Evolutionary conservation across 1,284 basidiomycete species (phyloP).

Genomic region (Fistulinella staudtii): DNA sequence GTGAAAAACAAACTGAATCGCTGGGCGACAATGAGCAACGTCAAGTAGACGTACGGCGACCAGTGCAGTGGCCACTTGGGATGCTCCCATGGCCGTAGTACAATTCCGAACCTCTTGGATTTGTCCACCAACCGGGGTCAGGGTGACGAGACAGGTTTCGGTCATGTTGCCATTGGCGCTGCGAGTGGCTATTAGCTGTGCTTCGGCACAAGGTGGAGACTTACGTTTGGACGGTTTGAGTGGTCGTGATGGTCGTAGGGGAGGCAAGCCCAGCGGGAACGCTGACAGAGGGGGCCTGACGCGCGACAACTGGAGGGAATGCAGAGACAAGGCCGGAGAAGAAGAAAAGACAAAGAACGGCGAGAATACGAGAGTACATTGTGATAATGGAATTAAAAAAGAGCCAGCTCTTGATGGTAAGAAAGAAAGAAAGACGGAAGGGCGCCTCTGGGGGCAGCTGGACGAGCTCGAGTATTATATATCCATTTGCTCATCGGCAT

Average conservation of each 20-base stretch:
- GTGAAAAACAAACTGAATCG: too few species aligned
- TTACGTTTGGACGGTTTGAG: constrained; percentile 27
- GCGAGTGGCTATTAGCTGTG: background rate
- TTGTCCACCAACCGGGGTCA: constrained; percentile 56
- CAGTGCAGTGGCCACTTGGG: constrained; percentile 5
- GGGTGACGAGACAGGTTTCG: constrained; percentile 59
- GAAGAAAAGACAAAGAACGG: constrained; percentile 17
- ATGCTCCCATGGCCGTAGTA: constrained; percentile 36
- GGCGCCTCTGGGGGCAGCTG: background rate
- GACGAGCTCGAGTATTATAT: too few species aligned
- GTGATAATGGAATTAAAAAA: constrained; percentile 12
- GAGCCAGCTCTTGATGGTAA: constrained; percentile 31
- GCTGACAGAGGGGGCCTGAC: constrained; percentile 23
- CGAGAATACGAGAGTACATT: constrained; percentile 21
- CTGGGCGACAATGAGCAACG: background rate
- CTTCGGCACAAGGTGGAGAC: background rate
- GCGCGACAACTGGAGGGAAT: constrained; percentile 18
- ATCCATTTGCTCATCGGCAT: constrained; percentile 14
- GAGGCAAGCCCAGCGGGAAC: constrained; percentile 20
- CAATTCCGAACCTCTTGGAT: constrained; percentile 61
- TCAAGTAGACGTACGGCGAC: constrained; percentile 7
- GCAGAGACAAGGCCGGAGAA: constrained; percentile 20
- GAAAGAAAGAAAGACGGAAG: background rate
- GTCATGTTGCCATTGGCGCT: constrained; percentile 48
- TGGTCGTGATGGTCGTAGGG: constrained; percentile 31